These are phyloP conservation scores for Corinectria fuckeliana DNA, from an alignment of 2,329 filamentous ascomycete genomes.

Conservation along the genomic window DNA sequence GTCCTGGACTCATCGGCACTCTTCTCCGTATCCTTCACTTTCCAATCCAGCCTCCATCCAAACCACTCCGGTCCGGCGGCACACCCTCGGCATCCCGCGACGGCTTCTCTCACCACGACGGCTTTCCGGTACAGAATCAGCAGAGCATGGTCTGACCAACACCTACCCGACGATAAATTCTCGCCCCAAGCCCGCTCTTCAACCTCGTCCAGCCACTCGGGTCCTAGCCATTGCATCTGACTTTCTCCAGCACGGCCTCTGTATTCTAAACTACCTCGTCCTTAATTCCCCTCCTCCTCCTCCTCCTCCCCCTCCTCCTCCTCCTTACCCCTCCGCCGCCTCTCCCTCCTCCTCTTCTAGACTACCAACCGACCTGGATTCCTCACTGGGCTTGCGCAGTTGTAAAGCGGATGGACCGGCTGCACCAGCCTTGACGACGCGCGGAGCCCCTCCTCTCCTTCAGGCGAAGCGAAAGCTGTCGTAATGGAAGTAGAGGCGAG, in stretches of 20 bases:
- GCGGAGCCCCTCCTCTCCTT: conserved; percentile 27
- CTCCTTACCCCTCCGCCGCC: too few species aligned
- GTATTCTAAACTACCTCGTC: background rate
- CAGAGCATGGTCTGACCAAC: conserved; percentile 24
- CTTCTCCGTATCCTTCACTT: background rate
- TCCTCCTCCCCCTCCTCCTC: background rate
- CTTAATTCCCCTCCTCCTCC: too few species aligned
- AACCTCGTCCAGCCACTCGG: background rate
- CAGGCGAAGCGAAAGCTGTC: conserved; percentile 32
- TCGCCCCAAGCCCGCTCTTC: conserved; percentile 7
- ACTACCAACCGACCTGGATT: conserved; percentile 6
- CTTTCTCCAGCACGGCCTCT: background rate
- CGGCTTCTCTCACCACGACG: background rate
- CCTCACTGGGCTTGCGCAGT: conserved; percentile 4
- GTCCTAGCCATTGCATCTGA: conserved; percentile 4
- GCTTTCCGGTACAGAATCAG: conserved; percentile 5
- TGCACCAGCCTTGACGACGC: conserved; percentile 27
- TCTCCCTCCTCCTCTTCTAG: background rate
- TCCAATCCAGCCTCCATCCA: background rate
- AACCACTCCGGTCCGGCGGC: background rate
- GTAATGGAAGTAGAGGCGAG: conserved; percentile 37
- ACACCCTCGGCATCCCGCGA: background rate
- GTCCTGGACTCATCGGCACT: background rate
- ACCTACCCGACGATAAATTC: conserved; percentile 6
- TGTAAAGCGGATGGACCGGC: conserved; percentile 33